Evolutionary conservation across 805 yeast species (phyloP), one percentile per base, ranked within the genome.

Genomic region (Schwanniomyces occidentalis): DNA sequence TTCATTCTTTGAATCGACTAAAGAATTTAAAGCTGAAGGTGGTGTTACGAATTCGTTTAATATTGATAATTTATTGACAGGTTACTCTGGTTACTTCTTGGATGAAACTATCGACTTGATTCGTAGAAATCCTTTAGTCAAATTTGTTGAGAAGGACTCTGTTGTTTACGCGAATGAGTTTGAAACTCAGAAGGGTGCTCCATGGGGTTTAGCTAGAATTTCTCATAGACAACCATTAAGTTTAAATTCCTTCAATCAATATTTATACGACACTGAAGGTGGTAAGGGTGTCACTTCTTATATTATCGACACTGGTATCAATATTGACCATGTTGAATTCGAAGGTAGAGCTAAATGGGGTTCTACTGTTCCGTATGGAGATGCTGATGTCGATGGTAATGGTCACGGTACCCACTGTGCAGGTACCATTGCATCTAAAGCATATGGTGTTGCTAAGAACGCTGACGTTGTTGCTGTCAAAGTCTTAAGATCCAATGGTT

Each of bases 381-480:
- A 80, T 49, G 73, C 73, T 35, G 88, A 82, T 47, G 52, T 71
- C 27, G 96, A 90, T 58, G 93, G 88, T 34, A 85, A 86, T 52
- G 97, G 96, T 33, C 97, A 89, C 63, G 97, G 97, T 54, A 87
- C 96, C 29, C 97, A 89, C 56, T 87, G 95, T 68, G 95, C 96
- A n/a, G 97, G 96, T 64, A 88, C 95, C 22, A 86, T 90, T 51
- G 96, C 82, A 32, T 84, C 93, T 15, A 70, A 71, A 41, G 68
- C 77, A 34, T 86, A 82, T 46, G 96, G 96, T 66, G 86, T 87
- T 36, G 90, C 95, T 37, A 87, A 88, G 63, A 70, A 76, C 34
- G 93, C 90, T 7, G 71, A 80, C 14, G 61, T 87, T 36, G 88
- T 84, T 49, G 95, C 95, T 19, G 85, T 87, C 41, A 86, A 87